A percentile compares a stretch with the other conserved stretches of the same genome.
Evolutionary conservation across 1,284 basidiomycete species (phyloP).

Genomic region (Malassezia vespertilionis): DNA sequence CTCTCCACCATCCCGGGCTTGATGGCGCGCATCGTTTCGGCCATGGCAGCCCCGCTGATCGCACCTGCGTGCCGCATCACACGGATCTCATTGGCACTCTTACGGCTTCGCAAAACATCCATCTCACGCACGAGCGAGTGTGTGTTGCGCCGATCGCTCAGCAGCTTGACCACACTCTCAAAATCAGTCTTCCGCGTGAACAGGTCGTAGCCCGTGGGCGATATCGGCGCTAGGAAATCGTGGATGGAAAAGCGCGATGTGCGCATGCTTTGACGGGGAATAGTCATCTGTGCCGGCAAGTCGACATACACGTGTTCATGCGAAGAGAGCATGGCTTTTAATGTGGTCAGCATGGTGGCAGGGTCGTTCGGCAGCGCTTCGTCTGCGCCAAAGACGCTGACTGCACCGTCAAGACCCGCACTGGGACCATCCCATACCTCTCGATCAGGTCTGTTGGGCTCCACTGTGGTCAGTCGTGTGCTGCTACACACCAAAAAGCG

Average conservation of each 20-base stretch:
- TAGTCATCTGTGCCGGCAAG: slow-evolving; percentile 25
- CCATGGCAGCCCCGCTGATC: slow-evolving; percentile 36
- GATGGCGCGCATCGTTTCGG: slow-evolving; percentile 35
- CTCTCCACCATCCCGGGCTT: slow-evolving; percentile 26
- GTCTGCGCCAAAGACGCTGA: slow-evolving; percentile 43
- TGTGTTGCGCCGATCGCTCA: slow-evolving; percentile 33
- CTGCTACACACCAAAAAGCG: slow-evolving; percentile 57
- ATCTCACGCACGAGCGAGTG: slow-evolving; percentile 33
- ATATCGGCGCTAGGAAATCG: slow-evolving; percentile 39
- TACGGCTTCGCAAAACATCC: slow-evolving; percentile 31
- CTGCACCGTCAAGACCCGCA: slow-evolving; percentile 33
- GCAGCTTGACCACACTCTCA: slow-evolving; percentile 34
- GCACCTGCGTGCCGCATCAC: slow-evolving; percentile 41
- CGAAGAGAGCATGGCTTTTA: slow-evolving; percentile 27
- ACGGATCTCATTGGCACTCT: slow-evolving; percentile 35
- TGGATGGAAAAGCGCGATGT: slow-evolving; percentile 22
- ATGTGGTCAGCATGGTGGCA: slow-evolving; percentile 22
- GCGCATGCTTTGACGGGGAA: slow-evolving; percentile 23
- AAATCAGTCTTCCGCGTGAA: slow-evolving; percentile 43
- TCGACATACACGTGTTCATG: slow-evolving; percentile 42
- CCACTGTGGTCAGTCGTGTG: no score
- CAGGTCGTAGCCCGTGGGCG: slow-evolving; percentile 31
- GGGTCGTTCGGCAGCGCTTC: slow-evolving; percentile 34
- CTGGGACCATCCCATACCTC: slow-evolving; percentile 88
- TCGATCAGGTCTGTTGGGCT: slow-evolving; percentile 62